Evolutionary conservation across 192 early-diverging fungal species (phyloP), one percentile per base, ranked within the genome.

Genomic region (Umbelopsis sp.): DNA sequence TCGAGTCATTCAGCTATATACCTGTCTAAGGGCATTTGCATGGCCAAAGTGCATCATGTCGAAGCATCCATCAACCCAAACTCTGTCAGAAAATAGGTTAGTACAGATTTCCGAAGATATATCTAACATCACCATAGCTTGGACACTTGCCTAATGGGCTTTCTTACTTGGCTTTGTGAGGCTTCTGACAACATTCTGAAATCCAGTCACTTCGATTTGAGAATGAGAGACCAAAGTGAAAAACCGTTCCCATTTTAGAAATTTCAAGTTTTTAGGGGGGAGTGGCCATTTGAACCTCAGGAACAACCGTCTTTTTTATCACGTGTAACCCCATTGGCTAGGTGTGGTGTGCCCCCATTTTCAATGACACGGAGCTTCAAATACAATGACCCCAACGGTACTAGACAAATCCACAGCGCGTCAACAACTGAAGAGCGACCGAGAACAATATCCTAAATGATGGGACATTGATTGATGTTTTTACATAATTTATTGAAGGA

Each of bases 11-110:
- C 7, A 6, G 38, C 38, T 41, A 56, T 31, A 67, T 89, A 92
- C 92, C 87, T 97, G 96, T 68, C 97, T 89, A 72, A 98, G 83
- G 50, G 97, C 97, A 79, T 98, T 98, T 32, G 96, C 94, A 76
- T 98, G 97, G 11, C 93, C 93, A 88, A 92, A 95, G 83, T 98
- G 96, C 92, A 96, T 95, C 86, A 96, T 89, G 83, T 98, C 96
- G 77, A 96, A 98, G 82, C 96, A 98, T 44, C 96, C 96, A 73
- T 98, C 96, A 54, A 93, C 92, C 92, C 93, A 94, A 70, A 94
- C 78, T 68, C 85, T 84, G 52, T 68, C 31, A 26, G 24, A 5
- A 62, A 44, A 66, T 7, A 62, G 29, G 68, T 50, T 45, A 53
- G 45, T 24, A 11, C 41, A 34, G 66, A 31, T n/a, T 41, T 24